Evolutionary conservation across 768 basidiomycete genomes (phyloP), one percentile per base, ranked within the genome.

Genomic region (Auriscalpium orientale): DNA sequence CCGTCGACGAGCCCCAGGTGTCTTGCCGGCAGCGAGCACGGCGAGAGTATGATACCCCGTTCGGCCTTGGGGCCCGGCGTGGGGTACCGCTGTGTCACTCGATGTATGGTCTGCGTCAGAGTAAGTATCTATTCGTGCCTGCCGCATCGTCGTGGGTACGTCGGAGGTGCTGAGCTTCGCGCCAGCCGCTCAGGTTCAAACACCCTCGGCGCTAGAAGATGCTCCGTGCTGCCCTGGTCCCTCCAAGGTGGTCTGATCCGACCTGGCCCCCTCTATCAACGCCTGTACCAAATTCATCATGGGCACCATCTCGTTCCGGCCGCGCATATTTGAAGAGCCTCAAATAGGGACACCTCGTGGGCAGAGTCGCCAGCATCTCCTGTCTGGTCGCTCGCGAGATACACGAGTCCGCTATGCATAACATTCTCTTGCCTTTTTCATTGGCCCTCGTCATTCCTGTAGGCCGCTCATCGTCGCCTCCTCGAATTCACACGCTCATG

Each of bases 401-500:
- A 36, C 22, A 33, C 21, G 38, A 10, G 4, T 28, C 7, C 36
- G 36, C 59, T 47, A 56, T 58, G 35, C 55, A 15, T 48, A 12
- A 37, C 33, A 49, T 33, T 33, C 46, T 56, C 48, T 51, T 50
- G 56, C 48, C 53, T 35, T 44, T 45, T 65, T 69, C 71, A 51
- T 56, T 74, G 56, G 69, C 68, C 59, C 57, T 74, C 44, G 62
- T 71, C 64, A 61, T 70, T 70, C 68, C 73, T 70, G 78, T 79
- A 64, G 55, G 75, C 60, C 53, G 45, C 21, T 54, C 40, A 58
- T 53, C 40, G 35, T 52, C 22, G 36, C 49, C 34, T 44, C 48
- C 35, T 57, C 55, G 56, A 1, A 13, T 36, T 35, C 35, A 7
- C 38, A 46, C 33, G 9, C n/a, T 51, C 47, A 12, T 44, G 53